Base-by-base conservation (phyloP, 441 rosid genomes). In the Pelargonium fulgidum region DNA sequence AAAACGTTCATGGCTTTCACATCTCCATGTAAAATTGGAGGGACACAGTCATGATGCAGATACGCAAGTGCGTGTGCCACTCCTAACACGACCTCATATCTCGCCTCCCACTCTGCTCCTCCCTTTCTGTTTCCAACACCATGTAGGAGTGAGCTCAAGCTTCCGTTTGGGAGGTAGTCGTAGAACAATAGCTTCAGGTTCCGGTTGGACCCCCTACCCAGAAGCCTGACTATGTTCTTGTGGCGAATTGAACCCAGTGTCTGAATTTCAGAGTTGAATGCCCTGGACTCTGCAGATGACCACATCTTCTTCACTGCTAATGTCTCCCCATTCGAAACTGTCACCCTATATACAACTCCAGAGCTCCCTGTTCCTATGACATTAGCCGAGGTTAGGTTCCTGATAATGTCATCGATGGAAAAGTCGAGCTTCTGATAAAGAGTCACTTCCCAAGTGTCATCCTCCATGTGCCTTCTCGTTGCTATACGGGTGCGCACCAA, bases 361-460 rank as follows among this genome's bases (percentile, higher is more conserved):
- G 98, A 93, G 82, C 98, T 93, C 48, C 98, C 98, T 0, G 97
- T 91, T 66, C 98, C 98, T 59, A 93, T 93, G 39, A 93, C 92
- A 67, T 89, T 89, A 0, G 93, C 77, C 5, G 98, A 86, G 13
- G 87, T 86, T 39, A 93, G 73, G 52, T 87, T 80, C 47, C 72
- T 63, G 4, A 91, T 79, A 42, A 88, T 75, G 73, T 86, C 92
- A 48, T 88, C 88, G 11, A 91, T 75, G 3, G 96, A 88, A 80
- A 91, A 87, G 11, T 88, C 92, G 1, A 91, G 89, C 77, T 91
- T 93, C 72, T 93, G 97, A 75, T 87, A 93, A 4, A 93, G 76
- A 8, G 87, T 85, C 76, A 87, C 85, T 79, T 87, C 92, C 96
- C 97, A 93, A 2, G 70, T 72, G 36, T 79, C 89, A 45, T 82